Conservation (phyloP, 371 early-diverging fungal genomes). For the Apophysomyces elegans region DNA sequence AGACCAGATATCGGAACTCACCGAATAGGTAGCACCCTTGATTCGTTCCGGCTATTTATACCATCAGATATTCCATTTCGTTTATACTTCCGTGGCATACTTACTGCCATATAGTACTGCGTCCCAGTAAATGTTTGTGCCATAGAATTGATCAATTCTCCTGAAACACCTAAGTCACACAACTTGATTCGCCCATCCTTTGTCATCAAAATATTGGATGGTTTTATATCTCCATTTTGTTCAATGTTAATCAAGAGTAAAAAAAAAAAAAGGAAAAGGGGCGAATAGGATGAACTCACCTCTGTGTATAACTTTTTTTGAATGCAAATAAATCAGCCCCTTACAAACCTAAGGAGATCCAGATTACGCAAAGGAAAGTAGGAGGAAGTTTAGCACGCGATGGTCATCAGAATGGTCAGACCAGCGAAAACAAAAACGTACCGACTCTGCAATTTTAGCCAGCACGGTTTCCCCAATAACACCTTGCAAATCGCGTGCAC, state of each 20-base stretch:
- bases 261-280: neutral
- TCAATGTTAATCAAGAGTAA: neutral
- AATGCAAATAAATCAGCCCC: slow-evolving; percentile 78
- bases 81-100: slow-evolving; percentile 18
- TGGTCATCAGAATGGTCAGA: too few relatives aligned
- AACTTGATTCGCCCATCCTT: slow-evolving; percentile 89
- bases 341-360: slow-evolving; percentile 58
- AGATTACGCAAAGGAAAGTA: neutral
- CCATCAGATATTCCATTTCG: neutral
- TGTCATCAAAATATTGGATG: slow-evolving; percentile 88
- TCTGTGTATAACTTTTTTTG: slow-evolving; percentile 86
- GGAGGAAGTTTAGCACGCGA: neutral
- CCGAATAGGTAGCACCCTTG: slow-evolving; percentile 87
- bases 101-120: slow-evolving; percentile 93
- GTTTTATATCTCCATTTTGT: slow-evolving; percentile 75
- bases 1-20: slow-evolving; percentile 95
- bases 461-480: slow-evolving; percentile 80
- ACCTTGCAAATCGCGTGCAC: slow-evolving; percentile 61
- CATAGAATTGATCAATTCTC: slow-evolving; percentile 86
- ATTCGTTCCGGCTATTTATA: slow-evolving; percentile 91
- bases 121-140: slow-evolving; percentile 97
- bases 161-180: slow-evolving; percentile 95
- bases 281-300: slow-evolving; percentile 28
- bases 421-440: slow-evolving; percentile 25
- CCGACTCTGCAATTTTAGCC: slow-evolving; percentile 79